phyloP scores from a whole-genome alignment of 2,329 filamentous ascomycete genomes.

The Chrysosporium keratinophilum region DNA sequence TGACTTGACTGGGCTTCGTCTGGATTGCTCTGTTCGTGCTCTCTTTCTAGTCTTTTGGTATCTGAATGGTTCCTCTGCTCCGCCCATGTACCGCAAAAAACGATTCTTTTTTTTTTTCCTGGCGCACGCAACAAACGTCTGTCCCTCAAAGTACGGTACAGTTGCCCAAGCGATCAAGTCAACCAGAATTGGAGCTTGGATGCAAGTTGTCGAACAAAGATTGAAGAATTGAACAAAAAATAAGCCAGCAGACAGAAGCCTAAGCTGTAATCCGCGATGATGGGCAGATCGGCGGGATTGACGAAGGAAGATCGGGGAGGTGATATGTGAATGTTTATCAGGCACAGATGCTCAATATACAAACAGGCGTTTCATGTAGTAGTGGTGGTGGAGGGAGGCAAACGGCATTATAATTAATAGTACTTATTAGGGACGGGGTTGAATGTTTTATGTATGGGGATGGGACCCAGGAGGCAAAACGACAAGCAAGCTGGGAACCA shows the following conservation, averaged over 20 bases:
- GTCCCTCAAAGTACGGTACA: not conserved
- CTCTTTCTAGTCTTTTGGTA: not conserved
- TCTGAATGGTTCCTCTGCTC: not conserved
- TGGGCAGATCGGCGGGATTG: slow-evolving; percentile 10
- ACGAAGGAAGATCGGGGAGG: slow-evolving; percentile 9
- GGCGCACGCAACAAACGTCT: not conserved
- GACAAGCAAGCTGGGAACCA: slow-evolving; percentile 10
- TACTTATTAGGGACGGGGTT: slow-evolving; percentile 1
- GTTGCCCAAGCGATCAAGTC: not conserved
- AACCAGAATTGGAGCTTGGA: not conserved
- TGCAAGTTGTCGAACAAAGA: not conserved
- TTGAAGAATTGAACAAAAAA: not conserved
- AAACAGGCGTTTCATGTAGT: slow-evolving; percentile 10
- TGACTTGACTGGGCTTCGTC: not conserved
- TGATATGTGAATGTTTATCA: slow-evolving; percentile 8
- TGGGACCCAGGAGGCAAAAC: not conserved
- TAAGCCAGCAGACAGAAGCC: not conserved
- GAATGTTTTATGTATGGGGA: slow-evolving; percentile 10
- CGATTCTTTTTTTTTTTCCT: not conserved
- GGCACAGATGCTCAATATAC: slow-evolving; percentile 8
- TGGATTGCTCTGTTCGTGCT: not conserved
- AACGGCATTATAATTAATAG: slow-evolving; percentile 10
- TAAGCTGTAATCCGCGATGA: slow-evolving; percentile 1
- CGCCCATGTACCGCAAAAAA: slow-evolving; percentile 4
- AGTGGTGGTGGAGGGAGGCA: slow-evolving; percentile 1